phyloP scores from a whole-genome alignment of 2,329 filamentous ascomycete species.

The Lachnellula subtilissima region DNA sequence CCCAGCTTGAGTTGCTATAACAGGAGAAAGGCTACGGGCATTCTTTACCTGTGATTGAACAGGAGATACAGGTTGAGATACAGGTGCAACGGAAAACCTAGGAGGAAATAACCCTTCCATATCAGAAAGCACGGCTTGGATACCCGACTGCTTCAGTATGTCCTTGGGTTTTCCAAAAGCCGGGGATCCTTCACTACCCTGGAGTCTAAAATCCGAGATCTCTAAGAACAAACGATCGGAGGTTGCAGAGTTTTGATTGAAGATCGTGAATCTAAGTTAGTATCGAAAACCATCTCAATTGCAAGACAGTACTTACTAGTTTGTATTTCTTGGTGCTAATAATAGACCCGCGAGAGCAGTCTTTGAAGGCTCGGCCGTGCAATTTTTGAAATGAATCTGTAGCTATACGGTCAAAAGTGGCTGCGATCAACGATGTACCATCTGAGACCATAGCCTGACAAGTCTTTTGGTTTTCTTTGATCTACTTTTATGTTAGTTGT shows the following conservation, averaged over 20 bases:
- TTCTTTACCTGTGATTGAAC: conserved; percentile 1
- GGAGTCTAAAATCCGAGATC: conserved; percentile 22
- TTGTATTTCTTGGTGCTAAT: conserved; percentile 10
- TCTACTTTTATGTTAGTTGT: conserved; percentile 1
- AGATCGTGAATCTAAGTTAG: conserved; percentile 3
- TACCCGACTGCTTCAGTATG: conserved; percentile 9
- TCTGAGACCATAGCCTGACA: conserved; percentile 11
- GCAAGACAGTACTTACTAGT: conserved; percentile 8
- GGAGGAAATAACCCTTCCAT: background rate
- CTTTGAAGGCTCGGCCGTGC: conserved; percentile 1
- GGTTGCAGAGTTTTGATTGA: conserved; percentile 3
- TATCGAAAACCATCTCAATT: background rate
- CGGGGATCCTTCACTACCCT: conserved; percentile 26
- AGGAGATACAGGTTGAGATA: conserved; percentile 1
- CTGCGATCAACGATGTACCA: conserved; percentile 6
- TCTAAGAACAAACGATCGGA: conserved; percentile 17
- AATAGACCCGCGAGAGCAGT: conserved; percentile 5
- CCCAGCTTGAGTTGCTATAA: background rate
- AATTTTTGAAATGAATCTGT: conserved; percentile 1
- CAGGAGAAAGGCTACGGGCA: background rate
- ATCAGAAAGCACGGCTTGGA: background rate
- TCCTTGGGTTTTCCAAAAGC: conserved; percentile 25
- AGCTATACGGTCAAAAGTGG: conserved; percentile 4
- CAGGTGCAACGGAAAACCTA: background rate
- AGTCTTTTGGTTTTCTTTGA: background rate